These are phyloP conservation scores for Colletotrichum lupini DNA, from an alignment of 2,329 filamentous ascomycete species.

Conservation along the genomic window DNA sequence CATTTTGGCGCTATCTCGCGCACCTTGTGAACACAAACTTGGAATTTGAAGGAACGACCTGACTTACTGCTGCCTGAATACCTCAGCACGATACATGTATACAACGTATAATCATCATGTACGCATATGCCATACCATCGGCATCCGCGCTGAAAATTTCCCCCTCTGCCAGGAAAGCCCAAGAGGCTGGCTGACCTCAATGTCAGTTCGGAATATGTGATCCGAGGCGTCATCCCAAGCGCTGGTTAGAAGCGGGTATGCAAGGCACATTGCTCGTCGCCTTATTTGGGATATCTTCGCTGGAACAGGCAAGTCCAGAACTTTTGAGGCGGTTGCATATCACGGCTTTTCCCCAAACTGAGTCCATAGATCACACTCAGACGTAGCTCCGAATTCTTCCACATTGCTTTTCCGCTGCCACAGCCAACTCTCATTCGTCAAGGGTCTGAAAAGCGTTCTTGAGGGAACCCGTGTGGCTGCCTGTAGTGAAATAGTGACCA, in stretches of 20 bases:
- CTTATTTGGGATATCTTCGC: background rate
- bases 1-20: too few species aligned
- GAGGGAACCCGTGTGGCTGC: background rate
- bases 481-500: background rate
- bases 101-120: too few species aligned
- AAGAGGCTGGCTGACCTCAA: background rate
- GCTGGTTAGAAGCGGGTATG: background rate
- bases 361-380: background rate
- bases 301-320: background rate
- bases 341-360: too few species aligned
- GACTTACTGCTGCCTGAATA: too few species aligned
- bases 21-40: too few species aligned
- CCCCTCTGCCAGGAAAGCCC: too few species aligned
- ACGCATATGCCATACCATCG: too few species aligned
- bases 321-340: background rate
- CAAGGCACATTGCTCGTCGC: background rate
- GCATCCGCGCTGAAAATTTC: too few species aligned
- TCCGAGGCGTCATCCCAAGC: background rate
- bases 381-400: background rate
- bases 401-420: background rate
- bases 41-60: too few species aligned
- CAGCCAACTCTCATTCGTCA: background rate
- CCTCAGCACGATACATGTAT: too few species aligned
- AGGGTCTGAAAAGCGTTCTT: background rate
- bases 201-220: background rate